Conservation (phyloP, 306 rosid genomes). For the Cucurbita pepo region DNA sequence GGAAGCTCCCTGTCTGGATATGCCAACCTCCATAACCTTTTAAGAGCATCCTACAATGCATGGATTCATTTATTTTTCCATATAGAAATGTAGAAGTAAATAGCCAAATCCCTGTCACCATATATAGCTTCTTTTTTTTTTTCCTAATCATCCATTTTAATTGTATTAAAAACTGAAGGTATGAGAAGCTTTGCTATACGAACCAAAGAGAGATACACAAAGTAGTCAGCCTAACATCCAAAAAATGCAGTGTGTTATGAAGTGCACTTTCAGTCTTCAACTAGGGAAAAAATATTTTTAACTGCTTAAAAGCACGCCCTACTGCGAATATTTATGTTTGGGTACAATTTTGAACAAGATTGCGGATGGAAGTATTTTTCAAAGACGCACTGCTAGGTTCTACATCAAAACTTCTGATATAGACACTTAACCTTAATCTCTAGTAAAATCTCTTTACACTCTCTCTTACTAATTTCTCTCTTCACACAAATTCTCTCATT, state of each 20-base stretch:
- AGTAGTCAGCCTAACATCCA: neutral
- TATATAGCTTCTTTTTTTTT: neutral
- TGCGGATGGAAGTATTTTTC: neutral
- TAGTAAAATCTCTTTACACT: too few species aligned
- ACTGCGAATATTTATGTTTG: neutral
- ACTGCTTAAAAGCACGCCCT: neutral
- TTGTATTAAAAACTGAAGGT: neutral
- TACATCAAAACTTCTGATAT: neutral
- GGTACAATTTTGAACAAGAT: neutral
- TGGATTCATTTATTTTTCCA: neutral
- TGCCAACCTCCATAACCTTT: constrained; percentile 73
- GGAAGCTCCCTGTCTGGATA: constrained; percentile 74
- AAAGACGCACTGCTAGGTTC: neutral
- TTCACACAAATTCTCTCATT: too few species aligned
- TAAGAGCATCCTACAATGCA: constrained; percentile 63
- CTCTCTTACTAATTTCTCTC: too few species aligned
- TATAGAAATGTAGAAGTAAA: neutral
- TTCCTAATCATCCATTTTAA: neutral
- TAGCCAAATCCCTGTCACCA: neutral
- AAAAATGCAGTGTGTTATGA: neutral
- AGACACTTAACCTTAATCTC: too few species aligned
- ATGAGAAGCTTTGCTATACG: too few species aligned
- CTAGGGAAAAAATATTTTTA: neutral
- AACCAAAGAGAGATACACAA: neutral
- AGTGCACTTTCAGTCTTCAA: neutral